A percentile compares a stretch with the other conserved stretches of the same genome.
Evolutionary conservation across 768 basidiomycete species (phyloP).

Genomic region (Mycena pura): DNA sequence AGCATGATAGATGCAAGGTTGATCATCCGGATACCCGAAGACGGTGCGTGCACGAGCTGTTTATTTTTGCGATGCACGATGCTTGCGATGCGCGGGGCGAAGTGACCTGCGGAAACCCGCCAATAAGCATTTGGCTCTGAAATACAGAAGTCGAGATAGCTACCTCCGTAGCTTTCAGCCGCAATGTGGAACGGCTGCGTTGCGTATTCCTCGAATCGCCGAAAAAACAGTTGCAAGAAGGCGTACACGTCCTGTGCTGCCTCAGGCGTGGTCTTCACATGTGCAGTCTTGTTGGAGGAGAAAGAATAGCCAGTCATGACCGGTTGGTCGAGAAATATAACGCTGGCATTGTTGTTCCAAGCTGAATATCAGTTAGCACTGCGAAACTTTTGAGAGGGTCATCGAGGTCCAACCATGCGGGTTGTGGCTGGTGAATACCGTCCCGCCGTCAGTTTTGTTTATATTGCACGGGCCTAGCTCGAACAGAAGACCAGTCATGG

Average conservation of each 20-base stretch:
- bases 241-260: slow-evolving; percentile 1
- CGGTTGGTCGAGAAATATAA: slow-evolving; percentile 3
- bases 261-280: slow-evolving; percentile 5
- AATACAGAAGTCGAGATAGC: background rate
- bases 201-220: background rate
- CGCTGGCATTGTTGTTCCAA: slow-evolving; percentile 1
- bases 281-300: background rate
- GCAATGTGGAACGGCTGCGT: slow-evolving; percentile 1
- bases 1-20: slow-evolving; percentile 12
- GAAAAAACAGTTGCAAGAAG: background rate
- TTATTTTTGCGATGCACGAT: slow-evolving; percentile 12
- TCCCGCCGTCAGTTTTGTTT: slow-evolving; percentile 60
- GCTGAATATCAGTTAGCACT: background rate
- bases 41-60: slow-evolving; percentile 10
- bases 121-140: background rate
- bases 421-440: slow-evolving; percentile 46
- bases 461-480: slow-evolving; percentile 91
- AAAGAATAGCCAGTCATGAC: background rate
- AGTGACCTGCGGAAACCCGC: slow-evolving; percentile 4
- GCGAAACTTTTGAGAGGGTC: background rate
- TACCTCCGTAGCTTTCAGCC: slow-evolving; percentile 1
- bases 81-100: slow-evolving; percentile 7
- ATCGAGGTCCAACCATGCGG: background rate
- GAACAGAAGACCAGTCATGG: slow-evolving; percentile 86
- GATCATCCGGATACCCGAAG: background rate